phyloP scores from a whole-genome alignment of 345 rosid species.

The Aethionema arabicum region DNA sequence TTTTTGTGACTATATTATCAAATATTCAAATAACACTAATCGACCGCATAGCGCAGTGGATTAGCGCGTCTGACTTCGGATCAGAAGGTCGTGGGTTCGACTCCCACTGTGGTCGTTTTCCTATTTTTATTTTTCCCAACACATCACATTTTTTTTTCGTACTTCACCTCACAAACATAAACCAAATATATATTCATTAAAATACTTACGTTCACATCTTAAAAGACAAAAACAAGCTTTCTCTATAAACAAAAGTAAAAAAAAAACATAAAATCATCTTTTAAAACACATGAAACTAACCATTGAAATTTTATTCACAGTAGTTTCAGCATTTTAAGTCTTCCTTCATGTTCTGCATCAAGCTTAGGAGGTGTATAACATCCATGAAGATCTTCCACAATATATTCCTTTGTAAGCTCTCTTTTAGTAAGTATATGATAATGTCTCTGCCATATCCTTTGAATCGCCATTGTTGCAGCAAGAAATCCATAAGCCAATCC shows the following conservation, averaged over 20 bases:
- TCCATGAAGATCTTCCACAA: conserved; percentile 91
- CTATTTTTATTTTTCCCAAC: not conserved
- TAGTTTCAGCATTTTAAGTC: conserved; percentile 76
- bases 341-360: conserved; percentile 74
- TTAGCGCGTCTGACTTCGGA: conserved; percentile 99
- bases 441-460: conserved; percentile 95
- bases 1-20: not conserved
- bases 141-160: not conserved
- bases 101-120: conserved; percentile 46
- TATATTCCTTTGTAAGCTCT: conserved; percentile 88
- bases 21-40: rapidly evolving
- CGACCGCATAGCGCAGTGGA: conserved; percentile 97
- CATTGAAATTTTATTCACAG: conserved; percentile 40
- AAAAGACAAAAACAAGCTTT: conserved; percentile 10
- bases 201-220: not conserved
- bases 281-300: conserved; percentile 2
- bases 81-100: conserved; percentile 99
- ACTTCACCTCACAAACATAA: conserved; percentile 16
- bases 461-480: conserved; percentile 90
- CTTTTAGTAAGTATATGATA: conserved; percentile 89
- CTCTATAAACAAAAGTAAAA: not conserved
- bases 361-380: conserved; percentile 76
- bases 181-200: not conserved
- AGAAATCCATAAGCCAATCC: conserved; percentile 95
- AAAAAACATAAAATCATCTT: not conserved